Base-by-base conservation (phyloP, 805 yeast species). In the Kodamaea restingae region DNA sequence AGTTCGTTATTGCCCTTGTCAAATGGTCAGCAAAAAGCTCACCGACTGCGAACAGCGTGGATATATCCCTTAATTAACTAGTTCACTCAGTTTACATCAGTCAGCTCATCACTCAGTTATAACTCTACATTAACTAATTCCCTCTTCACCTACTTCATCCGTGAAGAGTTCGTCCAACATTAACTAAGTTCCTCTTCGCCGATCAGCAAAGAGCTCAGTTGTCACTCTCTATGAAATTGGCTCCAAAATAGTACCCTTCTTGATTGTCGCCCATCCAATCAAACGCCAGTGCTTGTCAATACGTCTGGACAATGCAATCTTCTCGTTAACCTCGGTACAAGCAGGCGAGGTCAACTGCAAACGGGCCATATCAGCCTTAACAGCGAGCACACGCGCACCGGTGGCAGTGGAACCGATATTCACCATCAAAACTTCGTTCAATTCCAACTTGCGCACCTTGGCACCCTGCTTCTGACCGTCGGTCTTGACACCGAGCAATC, bases 271-370 rank as follows among this genome's bases (percentile, higher is more conserved):
- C 99, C 99, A 93, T 56, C 99, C 99, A 71, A 93, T 93, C 64
- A 93, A 77, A 78, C 99, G 93, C 96, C 97, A 93, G 68, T 93
- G 99, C 80, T 91, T 91, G 64, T 93, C 99, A 56, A 93, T 93
- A 79, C 98, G 90, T 78, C 99, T 86, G 32, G 97, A 88, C 60
- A 93, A 74, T 28, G 99, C 99, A 65, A 93, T 91, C 83, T 93
- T 91, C 73, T 93, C 99, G 52, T 95, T 87, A 37, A 91, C 77
- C 73, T 91, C 97, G 27, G 99, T 91, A 81, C 99, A 93, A 35
- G 98, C 98, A 41, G 99, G 98, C 35, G 96, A 82, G 35, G 98
- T 91, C 61, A 93, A 78, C 61, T 88, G 88, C 59, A 93, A 76
- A 76, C 96, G 87, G 33, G 98, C 98, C 96, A 95, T 88, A 78